These are phyloP conservation scores for Celoporthe dispersa DNA, from an alignment of 2,329 filamentous ascomycete species.

Conservation along the genomic window DNA sequence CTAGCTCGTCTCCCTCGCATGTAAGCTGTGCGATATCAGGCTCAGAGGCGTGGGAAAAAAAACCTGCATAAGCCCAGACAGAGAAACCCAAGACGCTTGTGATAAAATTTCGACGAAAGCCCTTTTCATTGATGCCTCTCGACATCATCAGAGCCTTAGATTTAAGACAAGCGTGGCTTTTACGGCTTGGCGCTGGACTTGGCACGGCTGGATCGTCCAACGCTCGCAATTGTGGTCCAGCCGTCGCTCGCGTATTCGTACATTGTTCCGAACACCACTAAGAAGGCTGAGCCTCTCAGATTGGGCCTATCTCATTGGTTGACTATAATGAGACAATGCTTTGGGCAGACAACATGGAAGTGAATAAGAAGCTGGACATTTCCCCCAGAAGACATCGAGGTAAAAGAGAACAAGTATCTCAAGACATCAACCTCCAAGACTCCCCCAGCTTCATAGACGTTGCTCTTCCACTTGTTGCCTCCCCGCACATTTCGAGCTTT, in stretches of 20 bases:
- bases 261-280: neutral
- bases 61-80: neutral
- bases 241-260: conserved; percentile 4
- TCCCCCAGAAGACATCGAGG: neutral
- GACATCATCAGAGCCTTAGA: neutral
- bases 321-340: neutral
- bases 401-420: no score
- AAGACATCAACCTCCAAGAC: neutral
- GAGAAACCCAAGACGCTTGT: neutral
- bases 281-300: neutral
- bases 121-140: neutral
- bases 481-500: neutral
- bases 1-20: neutral
- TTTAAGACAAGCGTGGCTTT: neutral
- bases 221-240: neutral
- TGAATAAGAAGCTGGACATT: neutral
- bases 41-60: neutral
- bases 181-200: neutral
- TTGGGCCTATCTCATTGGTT: neutral
- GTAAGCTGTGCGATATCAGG: neutral
- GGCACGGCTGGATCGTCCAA: neutral
- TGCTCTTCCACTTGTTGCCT: neutral
- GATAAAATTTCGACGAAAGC: neutral
- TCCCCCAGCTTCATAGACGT: neutral
- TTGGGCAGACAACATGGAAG: neutral